Evolutionary conservation across 495 filamentous ascomycete genomes (phyloP), one percentile per base, ranked within the genome.

Genomic region (Tuber microsphaerosporum): DNA sequence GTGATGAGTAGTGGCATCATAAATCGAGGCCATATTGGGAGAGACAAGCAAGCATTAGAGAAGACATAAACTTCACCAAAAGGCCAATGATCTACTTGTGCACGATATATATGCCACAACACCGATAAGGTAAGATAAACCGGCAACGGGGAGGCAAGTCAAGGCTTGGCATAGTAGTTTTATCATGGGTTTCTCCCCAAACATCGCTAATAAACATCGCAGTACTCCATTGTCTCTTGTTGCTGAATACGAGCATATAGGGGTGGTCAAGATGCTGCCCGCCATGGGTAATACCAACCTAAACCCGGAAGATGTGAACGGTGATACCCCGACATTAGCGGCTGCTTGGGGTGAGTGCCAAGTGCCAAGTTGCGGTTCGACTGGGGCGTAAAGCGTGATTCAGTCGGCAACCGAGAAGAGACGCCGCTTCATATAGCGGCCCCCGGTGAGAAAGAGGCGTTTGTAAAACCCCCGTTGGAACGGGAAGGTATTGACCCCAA

Each of bases 111-210:
- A 34, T 41, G 19, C 17, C 16, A n/a, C 34, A 51, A 61, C 51
- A 31, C n/a, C n/a, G 51, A 61, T 61, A 61, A 22, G 51, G 31
- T 61, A 61, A 22, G 26, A 61, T 31, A 61, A 4, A 12, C n/a
- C 51, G 4, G n/a, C 51, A 61, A 1, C 51, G n/a, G 0, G 51
- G 51, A 6, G 51, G 31, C 26, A 61, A 31, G n/a, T 37, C 37
- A 73, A 51, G 71, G n/a, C 41, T 77, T 44, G 72, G 26, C 51
- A 56, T 77, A 10, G 31, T 0, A 42, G 73, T 75, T 16, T 48
- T 75, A 17, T 19, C n/a, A 22, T 77, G 69, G 75, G 41, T 77
- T 19, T 69, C 70, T 48, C 65, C 16, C 56, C 19, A 65, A 71
- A 71, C 16, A 31, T 17, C 70, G 22, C 20, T 10, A 71, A 71